Conservation (phyloP, 2,329 filamentous ascomycete species). For the Neonectria sp. region DNA sequence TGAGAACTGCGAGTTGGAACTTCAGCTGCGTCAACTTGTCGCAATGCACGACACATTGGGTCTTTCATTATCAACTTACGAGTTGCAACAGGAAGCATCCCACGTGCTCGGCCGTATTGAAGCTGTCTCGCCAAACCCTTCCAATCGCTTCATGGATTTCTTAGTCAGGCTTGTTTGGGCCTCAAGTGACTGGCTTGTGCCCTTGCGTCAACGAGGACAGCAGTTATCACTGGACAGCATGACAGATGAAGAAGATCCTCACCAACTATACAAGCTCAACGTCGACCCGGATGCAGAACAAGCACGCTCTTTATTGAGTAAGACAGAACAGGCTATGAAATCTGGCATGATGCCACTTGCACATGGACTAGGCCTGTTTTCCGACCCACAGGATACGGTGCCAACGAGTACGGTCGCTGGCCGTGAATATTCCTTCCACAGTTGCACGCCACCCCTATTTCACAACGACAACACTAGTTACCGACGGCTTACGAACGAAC, state of each 20-base stretch:
- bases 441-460: conserved; percentile 31
- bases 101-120: conserved; percentile 25
- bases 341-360: no score
- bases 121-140: conserved; percentile 21
- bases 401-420: background rate
- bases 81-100: conserved; percentile 37
- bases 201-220: conserved; percentile 27
- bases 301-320: background rate
- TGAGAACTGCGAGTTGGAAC: conserved; percentile 41
- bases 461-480: conserved; percentile 42
- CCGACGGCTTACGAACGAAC: conserved; percentile 30
- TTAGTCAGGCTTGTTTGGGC: conserved; percentile 36
- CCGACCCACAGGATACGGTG: background rate
- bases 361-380: background rate
- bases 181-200: conserved; percentile 33
- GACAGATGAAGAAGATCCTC: background rate
- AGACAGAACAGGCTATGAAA: background rate
- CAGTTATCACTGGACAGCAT: background rate
- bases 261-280: background rate
- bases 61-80: conserved; percentile 33
- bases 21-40: conserved; percentile 33
- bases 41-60: conserved; percentile 29
- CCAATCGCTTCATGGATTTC: conserved; percentile 34
- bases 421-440: background rate
- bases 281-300: background rate